phyloP scores from a whole-genome alignment of 2,329 filamentous ascomycete species.

The Apiospora phragmitis region DNA sequence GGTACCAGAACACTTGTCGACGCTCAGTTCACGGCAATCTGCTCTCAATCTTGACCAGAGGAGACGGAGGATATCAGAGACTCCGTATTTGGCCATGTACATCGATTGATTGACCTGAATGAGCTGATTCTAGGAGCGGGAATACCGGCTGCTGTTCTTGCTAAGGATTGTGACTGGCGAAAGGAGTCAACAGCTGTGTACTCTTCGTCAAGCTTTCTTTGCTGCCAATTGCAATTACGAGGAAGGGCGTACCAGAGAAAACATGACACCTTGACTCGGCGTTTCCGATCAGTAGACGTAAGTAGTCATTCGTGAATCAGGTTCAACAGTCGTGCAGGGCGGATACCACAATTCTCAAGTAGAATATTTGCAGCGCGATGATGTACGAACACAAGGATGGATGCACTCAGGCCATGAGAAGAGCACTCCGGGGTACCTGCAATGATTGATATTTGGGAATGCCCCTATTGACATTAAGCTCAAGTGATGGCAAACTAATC shows the following conservation, averaged over 20 bases:
- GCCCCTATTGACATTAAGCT: neutral
- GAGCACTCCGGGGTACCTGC: constrained; percentile 29
- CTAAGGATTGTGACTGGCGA: constrained; percentile 41
- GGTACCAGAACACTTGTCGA: neutral
- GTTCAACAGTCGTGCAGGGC: neutral
- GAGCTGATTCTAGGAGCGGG: constrained; percentile 39
- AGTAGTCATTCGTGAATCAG: constrained; percentile 31
- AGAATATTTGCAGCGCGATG: too few species aligned
- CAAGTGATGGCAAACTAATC: neutral
- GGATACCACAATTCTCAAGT: neutral
- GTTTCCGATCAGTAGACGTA: constrained; percentile 39
- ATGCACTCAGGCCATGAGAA: neutral
- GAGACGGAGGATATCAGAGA: neutral
- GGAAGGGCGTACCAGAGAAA: constrained; percentile 37
- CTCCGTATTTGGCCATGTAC: neutral
- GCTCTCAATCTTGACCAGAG: neutral
- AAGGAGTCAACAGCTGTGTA: constrained; percentile 38
- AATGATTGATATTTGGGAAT: constrained; percentile 41
- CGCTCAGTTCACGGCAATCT: neutral
- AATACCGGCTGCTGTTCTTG: constrained; percentile 32
- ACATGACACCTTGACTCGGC: constrained; percentile 33
- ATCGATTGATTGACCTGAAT: neutral
- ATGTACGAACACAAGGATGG: too few species aligned
- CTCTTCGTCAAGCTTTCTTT: constrained; percentile 37
- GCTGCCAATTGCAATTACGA: constrained; percentile 30